Percentiles rank a stretch among this genome's conserved stretches.
phyloP scores from a whole-genome alignment of 495 filamentous ascomycete genomes.

The Annulohypoxylon stygium region DNA sequence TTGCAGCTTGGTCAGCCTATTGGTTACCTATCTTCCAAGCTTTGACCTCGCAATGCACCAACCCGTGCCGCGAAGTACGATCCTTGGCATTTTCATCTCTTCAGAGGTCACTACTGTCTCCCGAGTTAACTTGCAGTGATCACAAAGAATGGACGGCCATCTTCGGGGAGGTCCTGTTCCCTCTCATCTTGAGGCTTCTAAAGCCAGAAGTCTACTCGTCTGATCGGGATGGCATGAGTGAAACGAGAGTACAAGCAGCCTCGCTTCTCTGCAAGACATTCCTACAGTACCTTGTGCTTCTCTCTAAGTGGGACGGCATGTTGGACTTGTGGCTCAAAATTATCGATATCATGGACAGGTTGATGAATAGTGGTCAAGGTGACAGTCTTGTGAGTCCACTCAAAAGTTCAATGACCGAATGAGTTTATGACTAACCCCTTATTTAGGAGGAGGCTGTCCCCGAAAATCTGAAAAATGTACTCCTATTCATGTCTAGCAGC shows the following conservation, averaged over 20 bases:
- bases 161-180: conserved; percentile 94
- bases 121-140: conserved; percentile 78
- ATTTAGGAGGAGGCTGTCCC: conserved; percentile 91
- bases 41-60: conserved; percentile 89
- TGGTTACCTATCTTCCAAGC: conserved; percentile 96
- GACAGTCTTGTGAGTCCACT: conserved; percentile 79
- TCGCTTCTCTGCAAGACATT: conserved; percentile 95
- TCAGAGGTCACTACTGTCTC: conserved; percentile 85
- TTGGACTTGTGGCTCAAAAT: conserved; percentile 93
- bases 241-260: conserved; percentile 92
- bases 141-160: conserved; percentile 95
- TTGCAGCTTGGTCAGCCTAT: conserved; percentile 92
- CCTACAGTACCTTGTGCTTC: conserved; percentile 88
- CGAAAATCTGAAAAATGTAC: conserved; percentile 95
- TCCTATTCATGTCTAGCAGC: conserved; percentile 93
- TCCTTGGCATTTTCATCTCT: conserved; percentile 89
- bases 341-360: conserved; percentile 91
- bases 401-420: neutral
- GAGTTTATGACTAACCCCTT: conserved; percentile 36
- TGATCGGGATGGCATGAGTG: conserved; percentile 93
- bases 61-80: conserved; percentile 93
- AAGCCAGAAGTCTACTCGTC: conserved; percentile 97
- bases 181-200: conserved; percentile 87
- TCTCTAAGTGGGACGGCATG: conserved; percentile 91
- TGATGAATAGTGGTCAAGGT: conserved; percentile 96